phyloP scores from a whole-genome alignment of 768 basidiomycete genomes.

The Pulveroboletus sp. region DNA sequence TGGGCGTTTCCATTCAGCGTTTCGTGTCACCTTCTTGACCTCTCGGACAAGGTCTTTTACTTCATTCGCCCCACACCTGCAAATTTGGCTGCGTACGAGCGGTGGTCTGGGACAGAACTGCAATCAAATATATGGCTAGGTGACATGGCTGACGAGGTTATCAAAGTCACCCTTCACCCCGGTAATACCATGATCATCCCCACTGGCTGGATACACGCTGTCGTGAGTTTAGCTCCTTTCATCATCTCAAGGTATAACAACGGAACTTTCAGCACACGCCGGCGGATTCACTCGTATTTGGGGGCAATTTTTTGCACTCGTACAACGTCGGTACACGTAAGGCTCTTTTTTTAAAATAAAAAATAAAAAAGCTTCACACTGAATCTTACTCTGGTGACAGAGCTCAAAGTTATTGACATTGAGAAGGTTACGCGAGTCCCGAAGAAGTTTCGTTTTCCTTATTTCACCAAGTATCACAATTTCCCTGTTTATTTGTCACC shows the following conservation, averaged over 20 bases:
- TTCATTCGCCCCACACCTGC: constrained; percentile 86
- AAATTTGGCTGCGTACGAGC: constrained; percentile 86
- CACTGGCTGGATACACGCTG: constrained; percentile 96
- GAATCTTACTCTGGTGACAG: constrained; percentile 37
- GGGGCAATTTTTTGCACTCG: constrained; percentile 96
- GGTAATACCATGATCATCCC: constrained; percentile 95
- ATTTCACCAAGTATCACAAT: constrained; percentile 60
- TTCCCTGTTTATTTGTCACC: constrained; percentile 15
- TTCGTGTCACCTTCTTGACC: background rate
- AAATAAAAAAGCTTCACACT: background rate
- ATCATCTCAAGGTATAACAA: constrained; percentile 1
- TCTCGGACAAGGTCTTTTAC: constrained; percentile 70
- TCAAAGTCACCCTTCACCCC: constrained; percentile 67
- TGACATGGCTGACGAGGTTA: constrained; percentile 87
- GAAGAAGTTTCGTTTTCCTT: constrained; percentile 84
- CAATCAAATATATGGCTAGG: constrained; percentile 91
- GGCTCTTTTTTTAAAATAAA: constrained; percentile 33
- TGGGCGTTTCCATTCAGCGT: constrained; percentile 21
- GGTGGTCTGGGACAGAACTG: constrained; percentile 89
- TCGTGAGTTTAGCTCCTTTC: constrained; percentile 49
- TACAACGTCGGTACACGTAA: constrained; percentile 82
- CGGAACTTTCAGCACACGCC: constrained; percentile 69
- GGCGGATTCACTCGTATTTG: constrained; percentile 88
- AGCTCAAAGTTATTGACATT: constrained; percentile 84
- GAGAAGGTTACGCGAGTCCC: constrained; percentile 92